Conservation (phyloP, 306 rosid species). For the Rosa chinensis region DNA sequence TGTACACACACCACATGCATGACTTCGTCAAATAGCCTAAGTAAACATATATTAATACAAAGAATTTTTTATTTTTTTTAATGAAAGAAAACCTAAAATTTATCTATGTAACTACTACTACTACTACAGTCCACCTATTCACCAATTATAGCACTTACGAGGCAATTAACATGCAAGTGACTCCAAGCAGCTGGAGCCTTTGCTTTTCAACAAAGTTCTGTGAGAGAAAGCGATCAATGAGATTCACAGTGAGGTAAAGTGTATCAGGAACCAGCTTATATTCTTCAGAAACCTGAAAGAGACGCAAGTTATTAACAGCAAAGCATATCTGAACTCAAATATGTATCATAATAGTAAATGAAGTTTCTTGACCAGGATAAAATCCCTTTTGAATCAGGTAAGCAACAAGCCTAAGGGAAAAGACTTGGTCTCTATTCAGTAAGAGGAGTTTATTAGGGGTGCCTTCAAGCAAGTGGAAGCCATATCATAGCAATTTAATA, state of each 20-base stretch:
- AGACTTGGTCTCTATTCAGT: neutral
- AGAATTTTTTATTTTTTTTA: neutral
- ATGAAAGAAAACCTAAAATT: neutral
- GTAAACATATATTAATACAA: neutral
- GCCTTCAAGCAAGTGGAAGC: slow-evolving; percentile 1
- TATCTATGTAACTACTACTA: slow-evolving; percentile 11
- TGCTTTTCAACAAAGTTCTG: slow-evolving; percentile 50
- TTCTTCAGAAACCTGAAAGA: slow-evolving; percentile 89
- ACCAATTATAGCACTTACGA: slow-evolving; percentile 64
- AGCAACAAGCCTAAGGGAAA: neutral
- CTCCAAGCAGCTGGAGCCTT: slow-evolving; percentile 83
- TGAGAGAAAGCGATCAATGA: slow-evolving; percentile 89
- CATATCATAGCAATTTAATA: neutral
- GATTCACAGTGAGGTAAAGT: slow-evolving; percentile 81
- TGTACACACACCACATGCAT: neutral
- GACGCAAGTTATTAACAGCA: slow-evolving; percentile 12
- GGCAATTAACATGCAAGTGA: slow-evolving; percentile 83
- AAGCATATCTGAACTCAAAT: slow-evolving; percentile 14
- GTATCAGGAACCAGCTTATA: slow-evolving; percentile 84
- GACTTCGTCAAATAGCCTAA: neutral
- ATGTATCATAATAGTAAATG: neutral
- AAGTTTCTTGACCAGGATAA: neutral
- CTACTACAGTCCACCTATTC: slow-evolving; percentile 4
- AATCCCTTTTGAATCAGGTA: neutral
- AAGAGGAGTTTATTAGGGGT: neutral